phyloP scores from a whole-genome alignment of 192 early-diverging fungal species.

The Spizellomyces sp. region DNA sequence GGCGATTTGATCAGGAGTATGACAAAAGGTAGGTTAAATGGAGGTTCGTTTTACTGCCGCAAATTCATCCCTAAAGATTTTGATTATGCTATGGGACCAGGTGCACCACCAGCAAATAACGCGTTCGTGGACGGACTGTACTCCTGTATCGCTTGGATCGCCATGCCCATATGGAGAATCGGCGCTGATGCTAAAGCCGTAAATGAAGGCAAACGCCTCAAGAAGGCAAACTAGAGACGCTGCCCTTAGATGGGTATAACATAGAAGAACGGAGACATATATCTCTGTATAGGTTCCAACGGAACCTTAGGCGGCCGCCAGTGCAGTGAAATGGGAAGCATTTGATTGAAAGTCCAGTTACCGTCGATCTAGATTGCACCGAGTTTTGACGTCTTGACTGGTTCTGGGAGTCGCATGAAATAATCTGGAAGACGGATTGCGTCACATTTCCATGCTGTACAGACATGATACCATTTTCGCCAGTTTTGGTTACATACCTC shows the following conservation, averaged over 20 bases:
- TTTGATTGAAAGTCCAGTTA: too few relatives aligned
- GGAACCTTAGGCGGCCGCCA: too few relatives aligned
- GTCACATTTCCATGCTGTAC: background rate
- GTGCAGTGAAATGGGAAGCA: too few relatives aligned
- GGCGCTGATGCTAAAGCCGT: constrained; percentile 3
- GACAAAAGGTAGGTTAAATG: constrained; percentile 18
- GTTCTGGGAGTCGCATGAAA: constrained; percentile 89
- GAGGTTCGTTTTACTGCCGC: background rate
- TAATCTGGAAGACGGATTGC: constrained; percentile 66
- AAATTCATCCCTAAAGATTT: background rate
- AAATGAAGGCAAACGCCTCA: too few relatives aligned
- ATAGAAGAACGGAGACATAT: too few relatives aligned
- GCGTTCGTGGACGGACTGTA: constrained; percentile 11
- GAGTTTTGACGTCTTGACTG: constrained; percentile 70
- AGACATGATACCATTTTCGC: background rate
- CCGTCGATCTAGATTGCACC: constrained; percentile 13
- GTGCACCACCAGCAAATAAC: constrained; percentile 13
- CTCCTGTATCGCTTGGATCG: constrained; percentile 10
- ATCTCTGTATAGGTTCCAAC: too few relatives aligned
- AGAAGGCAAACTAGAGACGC: too few relatives aligned
- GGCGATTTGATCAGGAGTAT: constrained; percentile 41
- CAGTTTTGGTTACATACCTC: constrained; percentile 30
- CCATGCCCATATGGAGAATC: constrained; percentile 18
- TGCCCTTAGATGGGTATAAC: too few relatives aligned
- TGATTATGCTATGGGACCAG: background rate